Evolutionary conservation across 2,329 filamentous ascomycete genomes (phyloP), one percentile per base, ranked within the genome.

Genomic region (Xylaria sp.): DNA sequence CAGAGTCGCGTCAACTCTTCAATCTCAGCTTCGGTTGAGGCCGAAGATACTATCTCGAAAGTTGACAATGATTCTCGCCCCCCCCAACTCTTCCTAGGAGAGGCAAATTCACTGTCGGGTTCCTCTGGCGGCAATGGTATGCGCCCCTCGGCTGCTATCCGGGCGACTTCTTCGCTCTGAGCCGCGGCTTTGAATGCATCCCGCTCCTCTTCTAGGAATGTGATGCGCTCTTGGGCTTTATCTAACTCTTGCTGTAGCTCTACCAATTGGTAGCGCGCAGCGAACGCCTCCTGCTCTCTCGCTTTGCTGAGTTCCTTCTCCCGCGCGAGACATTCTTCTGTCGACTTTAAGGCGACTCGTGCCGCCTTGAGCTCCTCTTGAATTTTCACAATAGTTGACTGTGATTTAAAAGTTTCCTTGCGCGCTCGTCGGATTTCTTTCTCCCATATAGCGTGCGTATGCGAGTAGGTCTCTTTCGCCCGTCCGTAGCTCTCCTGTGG

Each of bases 361-460:
- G 84, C 79, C 0, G 85, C 78, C 73, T 92, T 92, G 66, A 91
- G 82, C 70, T 92, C 89, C 69, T 92, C 89, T 73, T 92, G 89
- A n/a, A 89, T 74, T 73, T 91, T 91, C 69, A 92, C 85, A 33
- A 89, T 83, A 11, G 80, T 77, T 2, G 89, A 91, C 69, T 91
- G 88, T n/a, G 86, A 84, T 72, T 91, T 92, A 82, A 91, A 92
- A 2, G 87, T 87, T 69, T 92, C 90, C 70, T 92, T 92, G 52
- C 88, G 82, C 9, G 86, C 83, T 59, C 87, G 83, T 57, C 89
- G 84, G 45, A 91, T 87, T 74, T 92, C 89, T 73, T 92, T 92
- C 70, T 92, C 89, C 84, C 89, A 92, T 9, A 90, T 76, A 19
- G 85, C 78, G 74, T 89, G 85, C 9, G 87, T 88, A 72, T 89